Evolutionary conservation across 768 basidiomycete genomes (phyloP).

Genomic region (Gloeostereum incarnatum): DNA sequence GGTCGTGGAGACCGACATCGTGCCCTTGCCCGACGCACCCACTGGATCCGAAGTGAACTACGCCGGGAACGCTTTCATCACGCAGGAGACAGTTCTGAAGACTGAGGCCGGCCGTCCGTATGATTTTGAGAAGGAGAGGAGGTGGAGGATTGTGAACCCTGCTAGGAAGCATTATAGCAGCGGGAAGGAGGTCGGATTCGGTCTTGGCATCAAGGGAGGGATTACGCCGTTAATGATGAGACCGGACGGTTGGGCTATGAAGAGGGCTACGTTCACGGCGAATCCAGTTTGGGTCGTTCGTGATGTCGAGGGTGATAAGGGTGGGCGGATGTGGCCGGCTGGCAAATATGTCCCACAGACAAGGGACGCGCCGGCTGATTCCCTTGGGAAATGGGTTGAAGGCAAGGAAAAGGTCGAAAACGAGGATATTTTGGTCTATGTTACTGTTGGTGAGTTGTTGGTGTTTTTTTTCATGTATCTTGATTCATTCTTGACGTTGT

Average conservation of each 20-base stretch:
- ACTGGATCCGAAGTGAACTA: conserved; percentile 75
- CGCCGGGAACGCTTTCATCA: conserved; percentile 78
- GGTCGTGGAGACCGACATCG: conserved; percentile 74
- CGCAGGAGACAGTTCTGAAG: conserved; percentile 50
- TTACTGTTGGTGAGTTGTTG: conserved; percentile 76
- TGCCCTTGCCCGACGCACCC: conserved; percentile 48
- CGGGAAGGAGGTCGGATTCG: conserved; percentile 64
- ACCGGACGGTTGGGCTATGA: conserved; percentile 58
- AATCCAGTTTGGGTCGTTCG: conserved; percentile 77
- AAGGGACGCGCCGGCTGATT: conserved; percentile 59
- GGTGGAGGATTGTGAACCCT: conserved; percentile 78
- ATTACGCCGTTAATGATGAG: conserved; percentile 57
- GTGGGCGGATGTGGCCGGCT: conserved; percentile 70
- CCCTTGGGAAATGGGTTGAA: conserved; percentile 64
- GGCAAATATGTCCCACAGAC: conserved; percentile 86
- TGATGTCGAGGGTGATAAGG: conserved; percentile 54
- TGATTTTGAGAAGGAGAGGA: conserved; percentile 57
- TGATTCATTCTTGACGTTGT: conserved; percentile 1
- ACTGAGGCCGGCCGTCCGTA: conserved; percentile 59
- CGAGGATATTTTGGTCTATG: conserved; percentile 72
- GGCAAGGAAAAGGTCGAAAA: conserved; percentile 55
- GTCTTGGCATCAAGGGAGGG: conserved; percentile 59
- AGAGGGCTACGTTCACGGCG: conserved; percentile 65
- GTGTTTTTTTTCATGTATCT: conserved; percentile 4
- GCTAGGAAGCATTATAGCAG: conserved; percentile 60